These are phyloP conservation scores for Pichia sp. DNA, from an alignment of 1,139 yeast species.

Conservation along the genomic window DNA sequence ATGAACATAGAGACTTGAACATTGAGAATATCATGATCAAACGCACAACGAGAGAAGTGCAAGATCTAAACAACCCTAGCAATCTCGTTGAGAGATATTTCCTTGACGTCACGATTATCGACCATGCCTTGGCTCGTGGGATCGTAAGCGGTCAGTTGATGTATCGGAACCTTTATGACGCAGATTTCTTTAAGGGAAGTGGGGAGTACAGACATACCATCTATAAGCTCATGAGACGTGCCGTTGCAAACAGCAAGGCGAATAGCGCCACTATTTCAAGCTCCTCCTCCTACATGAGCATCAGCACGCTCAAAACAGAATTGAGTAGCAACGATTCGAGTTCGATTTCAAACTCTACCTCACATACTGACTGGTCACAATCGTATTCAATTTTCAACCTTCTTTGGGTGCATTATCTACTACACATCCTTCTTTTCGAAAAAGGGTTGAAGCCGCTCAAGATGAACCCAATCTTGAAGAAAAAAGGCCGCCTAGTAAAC, in stretches of 20 bases:
- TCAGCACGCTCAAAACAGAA: slow-evolving; percentile 8
- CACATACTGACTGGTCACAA: slow-evolving; percentile 37
- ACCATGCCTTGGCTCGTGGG: slow-evolving; percentile 52
- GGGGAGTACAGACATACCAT: slow-evolving; percentile 31
- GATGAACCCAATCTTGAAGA: slow-evolving; percentile 26
- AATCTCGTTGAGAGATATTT: slow-evolving; percentile 15
- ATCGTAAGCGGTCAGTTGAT: slow-evolving; percentile 31
- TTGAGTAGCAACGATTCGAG: slow-evolving; percentile 8
- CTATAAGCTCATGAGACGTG: slow-evolving; percentile 29
- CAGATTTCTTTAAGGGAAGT: slow-evolving; percentile 30
- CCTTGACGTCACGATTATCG: slow-evolving; percentile 48
- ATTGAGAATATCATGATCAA: slow-evolving; percentile 52
- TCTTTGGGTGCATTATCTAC: slow-evolving; percentile 46
- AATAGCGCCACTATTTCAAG: neutral
- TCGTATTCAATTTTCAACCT: slow-evolving; percentile 43
- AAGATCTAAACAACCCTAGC: slow-evolving; percentile 7
- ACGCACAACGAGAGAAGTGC: neutral
- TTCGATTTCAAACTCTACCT: neutral
- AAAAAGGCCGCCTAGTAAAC: slow-evolving; percentile 9
- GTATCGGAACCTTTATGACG: slow-evolving; percentile 39
- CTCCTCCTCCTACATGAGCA: slow-evolving; percentile 8
- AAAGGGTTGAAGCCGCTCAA: slow-evolving; percentile 32
- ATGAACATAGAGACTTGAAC: slow-evolving; percentile 67
- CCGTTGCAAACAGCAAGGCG: slow-evolving; percentile 6
- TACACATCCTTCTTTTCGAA: slow-evolving; percentile 38